Evolutionary conservation across 1,284 basidiomycete species (phyloP).

Genomic region (Xanthoconium separans): DNA sequence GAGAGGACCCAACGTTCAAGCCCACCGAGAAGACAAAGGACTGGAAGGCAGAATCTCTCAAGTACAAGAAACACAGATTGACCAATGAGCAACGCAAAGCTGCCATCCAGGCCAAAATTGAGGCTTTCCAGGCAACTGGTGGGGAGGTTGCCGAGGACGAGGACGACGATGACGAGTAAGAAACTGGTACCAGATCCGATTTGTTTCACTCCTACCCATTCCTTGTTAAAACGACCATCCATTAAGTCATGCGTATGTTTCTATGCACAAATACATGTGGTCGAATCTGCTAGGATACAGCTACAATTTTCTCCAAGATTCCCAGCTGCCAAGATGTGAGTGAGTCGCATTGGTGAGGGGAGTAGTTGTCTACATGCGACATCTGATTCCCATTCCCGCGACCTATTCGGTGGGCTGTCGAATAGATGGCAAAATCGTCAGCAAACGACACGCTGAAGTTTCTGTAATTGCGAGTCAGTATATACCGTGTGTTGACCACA

Average conservation of each 20-base stretch:
- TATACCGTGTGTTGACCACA: not conserved
- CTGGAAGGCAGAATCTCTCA: slow-evolving; percentile 88
- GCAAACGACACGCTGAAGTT: slow-evolving; percentile 61
- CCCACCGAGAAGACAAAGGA: slow-evolving; percentile 90
- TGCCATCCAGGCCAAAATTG: slow-evolving; percentile 81
- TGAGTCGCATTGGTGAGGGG: slow-evolving; percentile 29
- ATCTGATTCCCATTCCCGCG: slow-evolving; percentile 37
- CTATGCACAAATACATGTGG: slow-evolving; percentile 15
- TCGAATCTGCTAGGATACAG: slow-evolving; percentile 20
- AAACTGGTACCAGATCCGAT: slow-evolving; percentile 14
- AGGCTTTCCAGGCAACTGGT: slow-evolving; percentile 75
- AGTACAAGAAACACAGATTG: slow-evolving; percentile 73
- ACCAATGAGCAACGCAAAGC: slow-evolving; percentile 78
- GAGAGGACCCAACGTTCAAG: slow-evolving; percentile 91
- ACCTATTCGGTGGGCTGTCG: slow-evolving; percentile 54
- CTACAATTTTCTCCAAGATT: slow-evolving; percentile 40
- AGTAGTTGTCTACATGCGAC: slow-evolving; percentile 41
- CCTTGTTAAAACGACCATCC: slow-evolving; percentile 10
- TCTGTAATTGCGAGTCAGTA: slow-evolving; percentile 35
- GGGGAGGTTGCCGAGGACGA: slow-evolving; percentile 43
- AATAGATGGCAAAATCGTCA: slow-evolving; percentile 49
- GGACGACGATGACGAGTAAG: slow-evolving; percentile 59
- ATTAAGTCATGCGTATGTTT: slow-evolving; percentile 17
- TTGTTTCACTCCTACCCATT: slow-evolving; percentile 1
- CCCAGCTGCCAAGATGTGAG: slow-evolving; percentile 52